Base-by-base conservation (phyloP, 352 stramenopile genomes). In the Phytopythium vexans region DNA sequence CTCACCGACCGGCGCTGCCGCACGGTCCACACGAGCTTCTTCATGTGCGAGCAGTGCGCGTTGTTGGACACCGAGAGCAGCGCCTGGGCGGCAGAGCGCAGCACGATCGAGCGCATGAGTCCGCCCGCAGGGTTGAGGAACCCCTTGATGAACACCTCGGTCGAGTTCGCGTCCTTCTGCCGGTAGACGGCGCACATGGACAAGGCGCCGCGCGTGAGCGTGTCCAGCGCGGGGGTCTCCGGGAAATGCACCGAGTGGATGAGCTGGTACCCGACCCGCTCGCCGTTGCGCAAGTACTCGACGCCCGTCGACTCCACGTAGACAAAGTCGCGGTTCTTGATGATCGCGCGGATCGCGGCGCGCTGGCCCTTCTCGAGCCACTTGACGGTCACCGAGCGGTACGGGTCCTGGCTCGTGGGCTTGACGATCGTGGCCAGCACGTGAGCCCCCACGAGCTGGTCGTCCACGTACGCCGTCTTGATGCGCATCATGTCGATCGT, bases 181-280 rank as follows among this genome's bases (percentile, higher is more conserved):
- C 66, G 66, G 39, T 69, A 74, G 31, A 74, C 65, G 10, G 62
- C 63, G 41, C 66, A 74, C 48, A 69, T 58, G 4, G 66, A 74
- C 38, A 74, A 52, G 27, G 58, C 53, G 11, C 62, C 66, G 10
- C 66, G 62, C 39, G 69, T 60, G 16, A 57, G 66, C 40, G 55
- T 45, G 3, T 57, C 57, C 4, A 54, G 52, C 27, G 57, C 32
- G 3, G 47, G 52, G 5, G 62, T 70, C 51, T 70, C 61, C 2
- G 61, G 65, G 15, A 89, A 74, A 15, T 82, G 62, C 14, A 90
- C 64, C 41, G 74, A 88, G 63, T 88, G 79, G 3, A 77, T 16
- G 4, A 85, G 47, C 44, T 83, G 71, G 49, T 81, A 87, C n/a
- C 76, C 76, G 12, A 87, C 61, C 3, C 60, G 68, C 60, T 87